These are phyloP conservation scores for Eragrostis tef DNA, from an alignment of 202 grass and related monocot species.

Conservation along the genomic window DNA sequence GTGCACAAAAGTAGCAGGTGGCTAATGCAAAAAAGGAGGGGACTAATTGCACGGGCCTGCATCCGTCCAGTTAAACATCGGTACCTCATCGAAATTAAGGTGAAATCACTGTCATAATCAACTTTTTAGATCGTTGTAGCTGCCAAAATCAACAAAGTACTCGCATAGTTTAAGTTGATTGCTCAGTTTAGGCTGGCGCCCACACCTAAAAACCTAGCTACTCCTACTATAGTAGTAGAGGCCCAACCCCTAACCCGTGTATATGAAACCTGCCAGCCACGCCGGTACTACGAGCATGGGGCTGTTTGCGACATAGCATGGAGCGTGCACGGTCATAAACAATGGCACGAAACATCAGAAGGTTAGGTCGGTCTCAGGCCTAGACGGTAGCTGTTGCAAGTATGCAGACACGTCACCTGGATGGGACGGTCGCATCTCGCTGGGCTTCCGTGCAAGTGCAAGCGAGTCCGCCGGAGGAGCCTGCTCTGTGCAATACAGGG, in stretches of 20 bases:
- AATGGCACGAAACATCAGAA: not conserved
- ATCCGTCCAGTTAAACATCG: not conserved
- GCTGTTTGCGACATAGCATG: slow-evolving; percentile 13
- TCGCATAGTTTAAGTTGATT: not conserved
- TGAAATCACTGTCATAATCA: not conserved
- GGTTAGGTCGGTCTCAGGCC: not conserved
- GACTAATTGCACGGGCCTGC: not conserved
- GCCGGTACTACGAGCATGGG: not conserved
- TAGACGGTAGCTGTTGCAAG: not conserved
- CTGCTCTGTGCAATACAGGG: not conserved
- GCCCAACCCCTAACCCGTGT: not conserved
- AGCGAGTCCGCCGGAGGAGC: too few species aligned
- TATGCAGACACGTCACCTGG: slow-evolving; percentile 57
- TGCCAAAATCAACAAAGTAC: slow-evolving; percentile 21
- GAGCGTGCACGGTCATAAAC: slow-evolving; percentile 2
- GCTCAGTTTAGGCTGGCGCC: not conserved
- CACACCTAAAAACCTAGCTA: slow-evolving; percentile 5
- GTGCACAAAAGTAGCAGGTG: too few species aligned
- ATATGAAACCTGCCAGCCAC: not conserved
- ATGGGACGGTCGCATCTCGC: slow-evolving; percentile 31
- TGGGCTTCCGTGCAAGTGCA: not conserved
- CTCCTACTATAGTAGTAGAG: too few species aligned
- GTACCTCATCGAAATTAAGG: not conserved
- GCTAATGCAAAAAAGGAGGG: slow-evolving; percentile 3
- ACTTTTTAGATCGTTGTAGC: not conserved